Percentiles rank a stretch among this genome's conserved stretches.
Evolutionary conservation across 768 basidiomycete species (phyloP).

Genomic region (Nevesoporus exiguus): DNA sequence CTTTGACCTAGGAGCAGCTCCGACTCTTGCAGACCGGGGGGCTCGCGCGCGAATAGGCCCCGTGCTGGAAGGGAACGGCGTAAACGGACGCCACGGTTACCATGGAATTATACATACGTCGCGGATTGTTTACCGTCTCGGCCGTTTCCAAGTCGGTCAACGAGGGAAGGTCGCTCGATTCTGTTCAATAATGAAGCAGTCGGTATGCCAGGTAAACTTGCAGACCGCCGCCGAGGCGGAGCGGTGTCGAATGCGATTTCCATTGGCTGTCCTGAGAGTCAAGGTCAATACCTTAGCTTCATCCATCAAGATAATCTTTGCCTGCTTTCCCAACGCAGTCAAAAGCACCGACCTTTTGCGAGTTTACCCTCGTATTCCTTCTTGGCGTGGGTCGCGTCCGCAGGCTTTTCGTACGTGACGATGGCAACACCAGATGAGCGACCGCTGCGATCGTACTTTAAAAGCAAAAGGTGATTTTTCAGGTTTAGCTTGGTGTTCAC

Average conservation of each 20-base stretch:
- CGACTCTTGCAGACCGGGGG: slow-evolving; percentile 18
- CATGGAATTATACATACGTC: slow-evolving; percentile 12
- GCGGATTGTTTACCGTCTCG: slow-evolving; percentile 25
- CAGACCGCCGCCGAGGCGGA: slow-evolving; percentile 46
- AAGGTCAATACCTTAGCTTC: slow-evolving; percentile 4
- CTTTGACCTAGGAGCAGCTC: slow-evolving; percentile 17
- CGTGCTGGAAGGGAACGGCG: slow-evolving; percentile 5
- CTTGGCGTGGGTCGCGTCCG: slow-evolving; percentile 80
- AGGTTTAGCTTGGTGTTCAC: slow-evolving; percentile 54
- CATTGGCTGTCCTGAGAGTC: slow-evolving; percentile 72
- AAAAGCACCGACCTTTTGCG: slow-evolving; percentile 64
- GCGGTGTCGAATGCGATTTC: slow-evolving; percentile 57
- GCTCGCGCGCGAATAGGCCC: slow-evolving; percentile 47
- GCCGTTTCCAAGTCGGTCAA: slow-evolving; percentile 58
- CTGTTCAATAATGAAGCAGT: slow-evolving; percentile 68
- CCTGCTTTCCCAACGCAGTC: background rate
- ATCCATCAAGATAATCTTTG: background rate
- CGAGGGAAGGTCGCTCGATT: slow-evolving; percentile 70
- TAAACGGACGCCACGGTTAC: background rate
- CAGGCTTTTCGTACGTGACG: slow-evolving; percentile 72
- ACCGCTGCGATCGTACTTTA: slow-evolving; percentile 94
- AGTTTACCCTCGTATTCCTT: slow-evolving; percentile 82
- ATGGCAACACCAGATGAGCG: slow-evolving; percentile 83
- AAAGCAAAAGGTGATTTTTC: slow-evolving; percentile 45
- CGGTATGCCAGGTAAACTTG: slow-evolving; percentile 39